These are phyloP conservation scores for Candida lessepsii DNA, from an alignment of 805 yeast genomes.

Conservation along the genomic window DNA sequence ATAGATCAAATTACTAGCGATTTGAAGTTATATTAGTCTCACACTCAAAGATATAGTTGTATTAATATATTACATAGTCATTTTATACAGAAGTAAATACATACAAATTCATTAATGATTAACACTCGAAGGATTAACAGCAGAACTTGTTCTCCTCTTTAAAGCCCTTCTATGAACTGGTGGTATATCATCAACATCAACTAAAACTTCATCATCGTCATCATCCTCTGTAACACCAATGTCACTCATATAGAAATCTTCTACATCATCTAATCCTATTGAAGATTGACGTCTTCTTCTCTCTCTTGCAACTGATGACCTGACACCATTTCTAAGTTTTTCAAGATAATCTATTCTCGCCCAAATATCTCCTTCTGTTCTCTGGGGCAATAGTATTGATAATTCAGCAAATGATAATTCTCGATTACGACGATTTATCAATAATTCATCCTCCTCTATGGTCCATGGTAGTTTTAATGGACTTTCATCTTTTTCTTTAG, in stretches of 20 bases:
- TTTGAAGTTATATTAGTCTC: constrained; percentile 70
- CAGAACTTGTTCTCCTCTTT: constrained; percentile 42
- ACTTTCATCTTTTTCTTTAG: constrained; percentile 16
- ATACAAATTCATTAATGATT: constrained; percentile 10
- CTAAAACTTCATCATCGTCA: constrained; percentile 33
- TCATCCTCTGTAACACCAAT: constrained; percentile 34
- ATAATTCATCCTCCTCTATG: constrained; percentile 70
- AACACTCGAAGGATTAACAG: constrained; percentile 39
- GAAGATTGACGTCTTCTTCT: constrained; percentile 37
- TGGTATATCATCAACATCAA: constrained; percentile 36
- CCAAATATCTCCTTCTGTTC: constrained; percentile 74
- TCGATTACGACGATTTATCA: constrained; percentile 51
- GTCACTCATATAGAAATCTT: constrained; percentile 44
- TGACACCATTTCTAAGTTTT: constrained; percentile 33
- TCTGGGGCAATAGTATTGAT: constrained; percentile 65
- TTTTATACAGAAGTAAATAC: neutral
- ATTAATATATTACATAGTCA: neutral
- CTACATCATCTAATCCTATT: constrained; percentile 43
- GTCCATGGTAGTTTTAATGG: constrained; percentile 45
- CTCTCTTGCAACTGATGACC: constrained; percentile 25
- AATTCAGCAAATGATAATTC: constrained; percentile 72
- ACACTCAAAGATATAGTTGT: neutral
- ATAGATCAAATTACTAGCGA: constrained; percentile 81
- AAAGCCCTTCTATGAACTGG: constrained; percentile 25
- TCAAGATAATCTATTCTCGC: constrained; percentile 53